Base-by-base conservation (phyloP, 176 grass and related monocot species). In the Otatea glauca region DNA sequence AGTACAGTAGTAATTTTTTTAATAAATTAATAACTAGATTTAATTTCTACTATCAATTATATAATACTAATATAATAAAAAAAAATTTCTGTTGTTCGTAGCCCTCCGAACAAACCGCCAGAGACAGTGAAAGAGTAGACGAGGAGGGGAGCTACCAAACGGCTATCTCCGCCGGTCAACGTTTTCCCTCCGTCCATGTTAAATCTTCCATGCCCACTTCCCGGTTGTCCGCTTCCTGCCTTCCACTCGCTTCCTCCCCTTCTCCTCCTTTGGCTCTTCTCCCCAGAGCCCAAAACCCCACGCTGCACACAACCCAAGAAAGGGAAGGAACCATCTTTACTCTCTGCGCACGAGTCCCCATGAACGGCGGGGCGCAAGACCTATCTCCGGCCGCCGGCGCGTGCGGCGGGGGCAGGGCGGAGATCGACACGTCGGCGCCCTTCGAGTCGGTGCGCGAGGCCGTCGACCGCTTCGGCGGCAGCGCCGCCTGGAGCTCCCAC, bases 391-490 rank as follows among this genome's bases (percentile, higher is more conserved):
- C 24, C 65, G 16, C 7, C 66, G 11, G 35, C 44, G 76, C 37
- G 35, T n/a, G 34, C 41, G 61, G 59, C 27, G 37, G 50, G 44
- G 77, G 73, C 64, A 92, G 90, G 81, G 90, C 83, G 29, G 95
- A 90, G 95, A 88, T 97, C 74, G 95, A 97, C 88, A 97, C 90
- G 21, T 97, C 92, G 24, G 90, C 88, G 64, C 95, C 95, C 0
- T 97, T 97, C 81, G 82, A 86, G 78, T 97, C 92, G 0, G 95
- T 97, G 60, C 92, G 93, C 32, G 95, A 97, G 59, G 95, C 92
- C 58, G 95, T 97, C 63, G 86, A 97, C 78, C 90, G 47, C 68
- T 97, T 97, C 87, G 92, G 92, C 37, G 92, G 94, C 63, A 88
- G 90, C 85, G 92, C 86, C 73, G 70, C 84, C 42, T 94, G 92